These are phyloP conservation scores for Begonia loranthoides DNA, from an alignment of 306 rosid species.

Conservation along the genomic window DNA sequence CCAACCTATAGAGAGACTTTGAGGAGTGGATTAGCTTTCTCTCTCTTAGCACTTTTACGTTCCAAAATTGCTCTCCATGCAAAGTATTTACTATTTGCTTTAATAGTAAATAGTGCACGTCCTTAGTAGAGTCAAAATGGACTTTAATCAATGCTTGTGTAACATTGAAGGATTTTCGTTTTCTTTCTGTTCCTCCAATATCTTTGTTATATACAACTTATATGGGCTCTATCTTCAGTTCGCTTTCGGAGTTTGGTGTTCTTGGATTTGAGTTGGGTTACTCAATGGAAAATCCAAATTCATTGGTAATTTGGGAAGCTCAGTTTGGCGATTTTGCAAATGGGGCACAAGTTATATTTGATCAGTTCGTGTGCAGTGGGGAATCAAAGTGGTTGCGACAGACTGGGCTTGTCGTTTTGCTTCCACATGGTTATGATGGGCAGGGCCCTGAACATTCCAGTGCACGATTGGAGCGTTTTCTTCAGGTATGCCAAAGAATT, in stretches of 20 bases:
- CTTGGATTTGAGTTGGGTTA: slow-evolving; percentile 97
- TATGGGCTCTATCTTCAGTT: slow-evolving; percentile 35
- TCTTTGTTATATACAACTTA: not conserved
- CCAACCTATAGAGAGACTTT: no score
- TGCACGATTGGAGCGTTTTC: slow-evolving; percentile 84
- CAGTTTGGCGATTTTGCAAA: slow-evolving; percentile 97
- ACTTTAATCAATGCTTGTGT: no score
- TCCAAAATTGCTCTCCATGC: not conserved
- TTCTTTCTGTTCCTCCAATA: no score
- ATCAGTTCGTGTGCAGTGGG: slow-evolving; percentile 86
- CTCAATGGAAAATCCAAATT: slow-evolving; percentile 93
- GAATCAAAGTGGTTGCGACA: slow-evolving; percentile 98
- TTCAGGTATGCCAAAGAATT: slow-evolving; percentile 37
- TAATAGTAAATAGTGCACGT: no score
- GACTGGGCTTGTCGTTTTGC: slow-evolving; percentile 82
- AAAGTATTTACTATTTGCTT: no score
- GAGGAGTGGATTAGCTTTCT: no score
- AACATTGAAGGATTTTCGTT: not conserved
- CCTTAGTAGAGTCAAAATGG: no score
- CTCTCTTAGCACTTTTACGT: no score
- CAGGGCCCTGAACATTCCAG: slow-evolving; percentile 99
- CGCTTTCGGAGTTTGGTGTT: slow-evolving; percentile 93
- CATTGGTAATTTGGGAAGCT: slow-evolving; percentile 96
- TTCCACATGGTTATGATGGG: slow-evolving; percentile 97
- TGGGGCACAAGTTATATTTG: slow-evolving; percentile 94